Base-by-base conservation (phyloP, 1,284 basidiomycete species). In the Mycena sp. region DNA sequence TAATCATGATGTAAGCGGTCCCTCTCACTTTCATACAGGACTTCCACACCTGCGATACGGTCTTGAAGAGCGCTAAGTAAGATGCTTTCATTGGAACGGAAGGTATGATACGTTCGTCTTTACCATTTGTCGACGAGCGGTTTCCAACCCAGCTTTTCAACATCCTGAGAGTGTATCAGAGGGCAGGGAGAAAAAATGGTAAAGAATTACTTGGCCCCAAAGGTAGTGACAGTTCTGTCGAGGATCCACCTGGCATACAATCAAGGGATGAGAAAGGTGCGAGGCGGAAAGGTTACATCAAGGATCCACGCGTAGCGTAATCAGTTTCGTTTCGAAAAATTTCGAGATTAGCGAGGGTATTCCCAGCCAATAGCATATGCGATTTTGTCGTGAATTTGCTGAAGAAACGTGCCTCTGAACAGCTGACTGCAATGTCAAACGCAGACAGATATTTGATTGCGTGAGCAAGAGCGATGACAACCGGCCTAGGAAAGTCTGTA, bases 291-390 rank as follows among this genome's bases (percentile, higher is more conserved):
- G 25, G 19, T 41, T 45, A 94, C 64, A 98, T 81, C 45, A 99
- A 77, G 40, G 93, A 94, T 1, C 96, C 97, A 54, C 81, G 85
- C 23, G 84, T 81, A 9, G 85, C 86, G 53, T 86, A 86, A 73
- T 96, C 91, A 0, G 94, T 95, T 70, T 94, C 90, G 70, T 98
- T 98, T 29, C 87, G 85, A 73, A 94, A 96, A n/a, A 98, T 88
- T 75, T 98, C 95, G 79, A 99, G 80, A 72, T 99, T 98, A 28
- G 85, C 83, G 16, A 99, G 78, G 0, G 97, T 98, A 72, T 95
- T 96, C 40, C 90, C 90, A 60, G 92, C 94, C 49, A 99, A 82
- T 16, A 96, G 83, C 96, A 99, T 98, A 67, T 94, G 91, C 0
- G 89, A 86, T 45, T 87, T 85, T 38, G 88, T 87, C 1, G 92